These are phyloP conservation scores for Metschnikowia continentalis DNA, from an alignment of 805 yeast genomes.

Conservation along the genomic window DNA sequence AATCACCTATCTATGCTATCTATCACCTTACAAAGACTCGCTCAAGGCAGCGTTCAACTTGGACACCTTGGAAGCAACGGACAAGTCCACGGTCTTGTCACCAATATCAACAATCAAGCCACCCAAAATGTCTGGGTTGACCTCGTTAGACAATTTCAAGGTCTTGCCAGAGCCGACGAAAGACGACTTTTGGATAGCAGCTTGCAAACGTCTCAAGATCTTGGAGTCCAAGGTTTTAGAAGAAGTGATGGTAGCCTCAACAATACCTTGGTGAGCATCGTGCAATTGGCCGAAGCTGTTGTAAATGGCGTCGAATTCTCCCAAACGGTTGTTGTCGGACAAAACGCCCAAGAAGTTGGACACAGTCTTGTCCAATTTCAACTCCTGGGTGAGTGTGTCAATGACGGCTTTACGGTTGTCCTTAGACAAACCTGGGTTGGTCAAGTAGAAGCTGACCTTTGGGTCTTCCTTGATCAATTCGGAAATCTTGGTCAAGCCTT, in stretches of 20 bases:
- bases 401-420: slow-evolving; percentile 72
- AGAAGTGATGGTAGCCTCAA: slow-evolving; percentile 90
- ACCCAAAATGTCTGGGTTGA: slow-evolving; percentile 89
- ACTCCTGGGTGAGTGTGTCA: slow-evolving; percentile 47
- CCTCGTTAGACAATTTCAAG: slow-evolving; percentile 74
- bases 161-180: slow-evolving; percentile 85
- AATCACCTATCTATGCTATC: slow-evolving; percentile 2
- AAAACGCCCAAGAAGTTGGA: slow-evolving; percentile 77
- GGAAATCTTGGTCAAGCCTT: slow-evolving; percentile 58
- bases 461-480: slow-evolving; percentile 56
- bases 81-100: slow-evolving; percentile 93
- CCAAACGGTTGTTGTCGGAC: slow-evolving; percentile 92
- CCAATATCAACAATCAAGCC: slow-evolving; percentile 95
- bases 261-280: slow-evolving; percentile 87
- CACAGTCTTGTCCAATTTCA: slow-evolving; percentile 62
- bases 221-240: slow-evolving; percentile 80
- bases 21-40: slow-evolving; percentile 65
- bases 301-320: slow-evolving; percentile 59
- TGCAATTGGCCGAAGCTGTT: slow-evolving; percentile 70
- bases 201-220: slow-evolving; percentile 70
- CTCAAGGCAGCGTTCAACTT: slow-evolving; percentile 83
- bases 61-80: slow-evolving; percentile 77
- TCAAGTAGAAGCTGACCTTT: slow-evolving; percentile 56
- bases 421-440: slow-evolving; percentile 79
- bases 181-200: slow-evolving; percentile 70